Base-by-base conservation (phyloP, 1,284 basidiomycete species). In the Ustilago sp. region DNA sequence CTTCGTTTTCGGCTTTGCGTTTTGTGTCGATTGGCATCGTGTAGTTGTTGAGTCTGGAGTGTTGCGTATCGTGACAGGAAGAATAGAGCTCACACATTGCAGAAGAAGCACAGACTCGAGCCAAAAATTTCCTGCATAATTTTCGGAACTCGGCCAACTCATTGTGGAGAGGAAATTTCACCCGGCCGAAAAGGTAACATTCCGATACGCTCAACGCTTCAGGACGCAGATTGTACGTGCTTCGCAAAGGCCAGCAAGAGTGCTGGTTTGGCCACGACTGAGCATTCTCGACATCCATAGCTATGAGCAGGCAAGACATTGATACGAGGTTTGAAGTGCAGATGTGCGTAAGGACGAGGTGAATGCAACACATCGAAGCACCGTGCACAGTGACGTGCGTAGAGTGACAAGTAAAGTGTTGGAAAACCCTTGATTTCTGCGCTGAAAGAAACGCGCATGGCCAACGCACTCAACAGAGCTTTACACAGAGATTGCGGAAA, bases 1-100 rank as follows among this genome's bases (percentile, higher is more conserved):
- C 71, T 2, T 74, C 65, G 58, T 68, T 50, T 41, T 74, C 59
- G 12, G 76, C 76, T 56, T 78, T 78, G 39, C 76, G 64, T 52
- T 78, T 78, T 4, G 72, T 66, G 56, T 74, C 71, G 53, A 50
- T 54, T 3, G 69, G 69, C 74, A 72, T 76, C 1, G 6, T 68
- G 47, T 12, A 9, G 15, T 13, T 32, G 34, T 23, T 6, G 12
- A 56, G 19, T 15, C 15, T 36, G 35, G 35, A 19, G 28, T 34
- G 51, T 52, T 31, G 28, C 34, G 51, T 52, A 36, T 15, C 11
- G n/a, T 7, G 13, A 31, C 28, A 12, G 41, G 51, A 41, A 48
- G 39, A 19, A 53, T n/a, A 35, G 17, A 9, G 31, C 8, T 34
- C 31, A 36, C 43, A 8, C 13, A 43, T 43, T 50, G 50, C 50